Conservation (phyloP, 2,329 filamentous ascomycete species). For the Alternaria sp. region DNA sequence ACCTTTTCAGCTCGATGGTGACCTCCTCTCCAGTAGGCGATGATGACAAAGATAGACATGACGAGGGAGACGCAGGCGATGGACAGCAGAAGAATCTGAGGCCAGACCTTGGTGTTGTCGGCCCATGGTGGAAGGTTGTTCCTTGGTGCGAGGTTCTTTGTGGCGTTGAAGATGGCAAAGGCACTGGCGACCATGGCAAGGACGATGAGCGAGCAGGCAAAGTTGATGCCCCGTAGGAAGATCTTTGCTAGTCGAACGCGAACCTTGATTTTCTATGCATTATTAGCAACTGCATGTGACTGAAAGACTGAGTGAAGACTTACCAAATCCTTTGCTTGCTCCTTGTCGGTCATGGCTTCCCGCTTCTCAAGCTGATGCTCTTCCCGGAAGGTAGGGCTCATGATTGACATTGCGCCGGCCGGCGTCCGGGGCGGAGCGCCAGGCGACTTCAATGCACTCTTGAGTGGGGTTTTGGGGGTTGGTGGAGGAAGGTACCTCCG, state of each 20-base stretch:
- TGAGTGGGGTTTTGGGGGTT: slow-evolving; percentile 79
- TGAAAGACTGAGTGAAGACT: slow-evolving; percentile 47
- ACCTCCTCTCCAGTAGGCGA: slow-evolving; percentile 86
- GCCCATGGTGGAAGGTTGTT: slow-evolving; percentile 90
- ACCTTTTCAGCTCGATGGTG: slow-evolving; percentile 90
- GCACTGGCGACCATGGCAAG: slow-evolving; percentile 88
- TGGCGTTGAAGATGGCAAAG: slow-evolving; percentile 91
- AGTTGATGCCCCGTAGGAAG: slow-evolving; percentile 92
- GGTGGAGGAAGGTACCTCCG: slow-evolving; percentile 57
- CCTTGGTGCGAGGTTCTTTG: slow-evolving; percentile 73
- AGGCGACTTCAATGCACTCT: slow-evolving; percentile 88
- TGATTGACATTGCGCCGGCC: slow-evolving; percentile 65
- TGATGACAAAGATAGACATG: slow-evolving; percentile 80
- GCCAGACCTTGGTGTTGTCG: slow-evolving; percentile 78
- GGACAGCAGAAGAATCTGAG: slow-evolving; percentile 80
- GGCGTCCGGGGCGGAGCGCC: slow-evolving; percentile 73
- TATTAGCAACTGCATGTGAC: slow-evolving; percentile 42
- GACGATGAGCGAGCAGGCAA: slow-evolving; percentile 95
- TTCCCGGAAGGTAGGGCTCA: slow-evolving; percentile 91
- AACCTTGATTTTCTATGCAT: slow-evolving; percentile 82
- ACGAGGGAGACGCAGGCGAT: slow-evolving; percentile 81
- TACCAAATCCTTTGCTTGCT: slow-evolving; percentile 88
- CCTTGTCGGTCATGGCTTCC: slow-evolving; percentile 80
- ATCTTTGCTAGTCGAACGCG: slow-evolving; percentile 93
- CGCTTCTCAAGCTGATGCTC: slow-evolving; percentile 86